Percentiles rank a stretch among this genome's conserved stretches.
These are phyloP conservation scores for Pisolithus albus DNA, from an alignment of 768 basidiomycete species.

Conservation along the genomic window DNA sequence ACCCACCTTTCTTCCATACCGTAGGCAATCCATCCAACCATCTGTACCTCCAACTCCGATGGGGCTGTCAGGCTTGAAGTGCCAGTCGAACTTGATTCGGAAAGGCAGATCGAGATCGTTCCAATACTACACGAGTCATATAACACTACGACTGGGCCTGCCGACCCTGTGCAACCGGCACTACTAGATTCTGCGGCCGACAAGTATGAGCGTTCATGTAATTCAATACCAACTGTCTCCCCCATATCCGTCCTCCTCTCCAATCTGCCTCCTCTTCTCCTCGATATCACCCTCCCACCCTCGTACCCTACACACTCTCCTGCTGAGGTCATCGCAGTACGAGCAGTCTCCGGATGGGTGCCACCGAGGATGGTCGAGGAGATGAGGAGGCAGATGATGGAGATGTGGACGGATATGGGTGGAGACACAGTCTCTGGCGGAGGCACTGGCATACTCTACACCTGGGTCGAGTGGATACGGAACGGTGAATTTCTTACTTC, in stretches of 20 bases:
- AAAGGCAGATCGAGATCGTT: conserved; percentile 35
- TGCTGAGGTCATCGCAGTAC: conserved; percentile 49
- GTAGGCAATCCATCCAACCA: conserved; percentile 75
- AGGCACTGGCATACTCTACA: conserved; percentile 51
- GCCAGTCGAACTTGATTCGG: conserved; percentile 51
- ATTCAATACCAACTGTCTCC: conserved; percentile 14
- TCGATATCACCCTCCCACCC: conserved; percentile 48
- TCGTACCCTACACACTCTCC: conserved; percentile 49
- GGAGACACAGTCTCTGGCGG: conserved; percentile 24
- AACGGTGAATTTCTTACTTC: conserved; percentile 55
- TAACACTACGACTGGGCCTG: background rate
- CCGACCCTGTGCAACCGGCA: conserved; percentile 1
- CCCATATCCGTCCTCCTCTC: conserved; percentile 30
- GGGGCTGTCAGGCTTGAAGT: conserved; percentile 52
- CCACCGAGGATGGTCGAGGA: conserved; percentile 23
- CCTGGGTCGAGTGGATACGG: conserved; percentile 67
- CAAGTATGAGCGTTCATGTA: conserved; percentile 1
- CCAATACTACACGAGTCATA: conserved; percentile 5
- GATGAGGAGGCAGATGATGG: conserved; percentile 37
- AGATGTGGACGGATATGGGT: conserved; percentile 46
- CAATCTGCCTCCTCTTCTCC: conserved; percentile 55
- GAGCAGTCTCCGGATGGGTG: conserved; percentile 56
- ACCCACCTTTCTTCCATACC: background rate
- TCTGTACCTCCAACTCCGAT: conserved; percentile 41
- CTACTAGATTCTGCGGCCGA: conserved; percentile 1